Evolutionary conservation across 192 early-diverging fungal species (phyloP).

Genomic region (Linnemannia exigua): DNA sequence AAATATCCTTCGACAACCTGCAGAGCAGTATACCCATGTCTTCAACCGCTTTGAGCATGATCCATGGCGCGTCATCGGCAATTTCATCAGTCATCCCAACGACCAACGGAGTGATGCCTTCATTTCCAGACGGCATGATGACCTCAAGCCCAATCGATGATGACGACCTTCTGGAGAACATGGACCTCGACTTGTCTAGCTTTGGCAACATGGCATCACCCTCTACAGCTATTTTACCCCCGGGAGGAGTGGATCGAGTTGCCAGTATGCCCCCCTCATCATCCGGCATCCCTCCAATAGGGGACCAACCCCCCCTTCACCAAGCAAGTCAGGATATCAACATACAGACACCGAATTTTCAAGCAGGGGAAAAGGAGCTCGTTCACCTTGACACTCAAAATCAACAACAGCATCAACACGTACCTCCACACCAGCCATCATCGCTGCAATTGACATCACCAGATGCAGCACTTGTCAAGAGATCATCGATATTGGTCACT

Average conservation of each 20-base stretch:
- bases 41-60: not conserved
- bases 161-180: constrained; percentile 36
- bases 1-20: constrained; percentile 14
- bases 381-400: not conserved
- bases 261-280: not conserved
- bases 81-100: constrained; percentile 11
- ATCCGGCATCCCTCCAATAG: not conserved
- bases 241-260: constrained; percentile 5
- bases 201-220: constrained; percentile 35
- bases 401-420: not conserved
- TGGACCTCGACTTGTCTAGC: constrained; percentile 35
- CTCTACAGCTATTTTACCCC: constrained; percentile 15
- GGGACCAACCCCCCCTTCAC: constrained; percentile 6
- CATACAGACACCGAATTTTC: constrained; percentile 25
- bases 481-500: constrained; percentile 38
- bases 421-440: not conserved
- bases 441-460: not conserved
- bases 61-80: not conserved
- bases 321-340: constrained; percentile 29
- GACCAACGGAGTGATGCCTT: constrained; percentile 8
- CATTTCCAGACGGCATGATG: constrained; percentile 28
- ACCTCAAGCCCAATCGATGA: constrained; percentile 32
- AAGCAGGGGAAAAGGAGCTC: constrained; percentile 21
- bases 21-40: constrained; percentile 55
- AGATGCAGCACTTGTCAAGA: constrained; percentile 20